Evolutionary conservation across 257 asterid genomes (phyloP), one percentile per base, ranked within the genome.

Genomic region (Leptodermis oblonga): DNA sequence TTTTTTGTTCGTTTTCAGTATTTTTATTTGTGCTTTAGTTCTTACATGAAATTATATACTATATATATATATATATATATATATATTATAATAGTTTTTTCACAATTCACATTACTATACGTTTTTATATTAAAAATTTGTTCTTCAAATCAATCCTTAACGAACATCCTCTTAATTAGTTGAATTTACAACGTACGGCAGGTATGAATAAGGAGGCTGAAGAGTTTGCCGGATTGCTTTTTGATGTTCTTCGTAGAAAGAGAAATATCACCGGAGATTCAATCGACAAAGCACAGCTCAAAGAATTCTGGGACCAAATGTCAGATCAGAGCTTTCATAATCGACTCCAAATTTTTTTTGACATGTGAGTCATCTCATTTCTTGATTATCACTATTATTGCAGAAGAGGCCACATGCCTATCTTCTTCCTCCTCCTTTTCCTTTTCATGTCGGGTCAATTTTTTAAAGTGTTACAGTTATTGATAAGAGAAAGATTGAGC

Each of bases 131-230:
- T n/a, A n/a, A n/a, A n/a, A n/a, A n/a, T n/a, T n/a, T n/a, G n/a
- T n/a, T n/a, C n/a, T n/a, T n/a, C n/a, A n/a, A n/a, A n/a, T n/a
- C n/a, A n/a, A n/a, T n/a, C n/a, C n/a, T n/a, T n/a, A n/a, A n/a
- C n/a, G 17, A 10, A 23, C 26, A 54, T n/a, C n/a, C n/a, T n/a
- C n/a, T n/a, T 18, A 45, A 45, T 7, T 4, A 41, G 46, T 20
- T 18, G 10, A 33, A 51, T 33, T 49, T 42, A 7, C 10, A 11
- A 62, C 67, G 62, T 20, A 64, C 59, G 48, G n/a, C 70, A 91
- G 97, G 98, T 46, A 92, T 92, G 98, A 85, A 88, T 12, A 85
- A 83, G 78, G 95, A 87, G 71, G 87, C 92, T 0, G 83, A 88
- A 79, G 93, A 83, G 45, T 91, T 91, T 41, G 91, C 96, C 25